Conservation (phyloP, 148 eudicot genomes). For the Vaccinium darrowii region DNA sequence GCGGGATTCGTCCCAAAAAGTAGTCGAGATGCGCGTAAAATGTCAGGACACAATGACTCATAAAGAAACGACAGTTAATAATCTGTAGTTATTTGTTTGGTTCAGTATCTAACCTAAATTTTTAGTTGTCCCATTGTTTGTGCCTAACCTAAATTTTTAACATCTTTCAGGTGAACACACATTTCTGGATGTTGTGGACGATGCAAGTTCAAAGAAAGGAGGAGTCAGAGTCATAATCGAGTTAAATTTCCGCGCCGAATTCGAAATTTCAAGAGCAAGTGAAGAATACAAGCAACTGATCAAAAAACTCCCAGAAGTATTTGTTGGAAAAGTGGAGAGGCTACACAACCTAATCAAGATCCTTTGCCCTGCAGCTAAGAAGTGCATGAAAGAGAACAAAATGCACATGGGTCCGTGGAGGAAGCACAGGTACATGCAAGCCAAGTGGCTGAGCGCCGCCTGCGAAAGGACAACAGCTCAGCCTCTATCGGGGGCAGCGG, state of each 20-base stretch:
- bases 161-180: constrained; percentile 69
- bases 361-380: constrained; percentile 68
- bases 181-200: constrained; percentile 68
- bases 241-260: constrained; percentile 70
- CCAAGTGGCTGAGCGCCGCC: constrained; percentile 69
- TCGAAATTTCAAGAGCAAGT: constrained; percentile 81
- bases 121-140: neutral
- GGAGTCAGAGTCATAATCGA: constrained; percentile 67
- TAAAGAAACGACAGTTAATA: no score
- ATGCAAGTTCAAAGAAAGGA: constrained; percentile 50
- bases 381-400: constrained; percentile 85
- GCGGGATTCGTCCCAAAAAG: neutral
- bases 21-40: neutral
- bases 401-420: constrained; percentile 98
- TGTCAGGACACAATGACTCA: no score
- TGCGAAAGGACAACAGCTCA: constrained; percentile 37
- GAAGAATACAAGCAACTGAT: constrained; percentile 73
- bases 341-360: constrained; percentile 55
- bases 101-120: no score
- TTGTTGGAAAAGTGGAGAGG: constrained; percentile 75
- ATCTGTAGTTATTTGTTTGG: no score
- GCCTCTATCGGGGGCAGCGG: neutral
- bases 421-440: constrained; percentile 76
- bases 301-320: constrained; percentile 65
- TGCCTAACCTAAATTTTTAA: neutral